These are phyloP conservation scores for Tylopilus subfusipes DNA, from an alignment of 768 basidiomycete genomes.

Conservation along the genomic window DNA sequence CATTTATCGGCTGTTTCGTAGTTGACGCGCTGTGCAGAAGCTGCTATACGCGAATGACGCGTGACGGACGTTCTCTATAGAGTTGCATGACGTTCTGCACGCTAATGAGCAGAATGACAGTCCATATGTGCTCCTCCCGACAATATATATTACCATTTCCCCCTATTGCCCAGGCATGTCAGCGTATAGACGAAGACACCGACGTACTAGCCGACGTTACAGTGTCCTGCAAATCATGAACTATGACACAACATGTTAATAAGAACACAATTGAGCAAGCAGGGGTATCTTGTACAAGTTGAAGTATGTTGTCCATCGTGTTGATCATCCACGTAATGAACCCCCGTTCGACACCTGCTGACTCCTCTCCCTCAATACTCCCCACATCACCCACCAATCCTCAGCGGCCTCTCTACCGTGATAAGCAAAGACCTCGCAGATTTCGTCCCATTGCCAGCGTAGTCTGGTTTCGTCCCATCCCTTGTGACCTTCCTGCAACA, in stretches of 20 bases:
- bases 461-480: slow-evolving; percentile 49
- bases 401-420: slow-evolving; percentile 57
- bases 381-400: slow-evolving; percentile 68
- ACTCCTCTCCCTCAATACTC: slow-evolving; percentile 42
- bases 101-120: slow-evolving; percentile 4
- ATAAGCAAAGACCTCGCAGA: slow-evolving; percentile 51
- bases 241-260: not conserved
- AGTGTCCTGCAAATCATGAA: not conserved
- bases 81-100: slow-evolving; percentile 4
- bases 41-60: slow-evolving; percentile 54
- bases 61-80: slow-evolving; percentile 22
- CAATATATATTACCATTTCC: slow-evolving; percentile 17
- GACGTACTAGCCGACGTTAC: not conserved
- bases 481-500: slow-evolving; percentile 28
- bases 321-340: slow-evolving; percentile 9
- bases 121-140: slow-evolving; percentile 4
- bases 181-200: not conserved
- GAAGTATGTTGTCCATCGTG: slow-evolving; percentile 2
- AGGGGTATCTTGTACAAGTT: slow-evolving; percentile 5
- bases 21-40: slow-evolving; percentile 43
- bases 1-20: not conserved
- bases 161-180: not conserved
- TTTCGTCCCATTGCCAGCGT: slow-evolving; percentile 52
- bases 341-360: slow-evolving; percentile 4
- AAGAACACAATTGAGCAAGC: not conserved